Base-by-base conservation (phyloP, 1,139 yeast species). In the Suhomyces ambrosiae region DNA sequence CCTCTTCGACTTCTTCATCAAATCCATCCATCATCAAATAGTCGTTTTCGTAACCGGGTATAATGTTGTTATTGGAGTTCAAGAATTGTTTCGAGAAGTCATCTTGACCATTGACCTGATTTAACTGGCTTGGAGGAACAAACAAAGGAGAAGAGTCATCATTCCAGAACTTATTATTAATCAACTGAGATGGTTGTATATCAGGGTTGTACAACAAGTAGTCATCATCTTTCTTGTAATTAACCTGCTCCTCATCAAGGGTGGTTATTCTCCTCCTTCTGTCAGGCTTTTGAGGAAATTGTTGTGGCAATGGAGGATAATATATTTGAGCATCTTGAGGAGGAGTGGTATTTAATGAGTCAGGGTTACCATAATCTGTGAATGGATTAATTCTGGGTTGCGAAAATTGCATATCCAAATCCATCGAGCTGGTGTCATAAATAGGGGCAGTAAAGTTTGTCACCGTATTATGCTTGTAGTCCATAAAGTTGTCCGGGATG, bases 1-100 rank as follows among this genome's bases (percentile, higher is more conserved):
- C 80, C 56, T 81, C 74, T 38, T 82, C 71, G 14, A 63, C 59
- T 12, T 55, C 60, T 41, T 68, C 73, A 13, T 61, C 64, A 34
- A 60, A 56, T 30, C 59, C 68, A 40, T 63, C 71, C 42, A 58
- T 53, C 31, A 58, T 47, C 31, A 65, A 52, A 46, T 64, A 65
- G 47, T 66, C 71, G 41, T 59, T 58, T 45, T 65, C 70, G 41
- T 50, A 65, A 5, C 70, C 70, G 9, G 69, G 68, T 18, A 65
- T 60, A 6, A 50, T 41, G 15, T 41, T 41, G 33, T 43, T 46
- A 35, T 35, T 41, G 42, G 52, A n/a, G 29, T 31, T 38, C 38
- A 28, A 31, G 26, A 33, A 38, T 16, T 33, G 28, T 24, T 40
- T 33, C 4, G 40, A 32, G 12, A 25, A 35, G 25, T 38, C 44